Evolutionary conservation across 2,329 filamentous ascomycete genomes (phyloP).

Genomic region (Atkinsonella hypoxylon): DNA sequence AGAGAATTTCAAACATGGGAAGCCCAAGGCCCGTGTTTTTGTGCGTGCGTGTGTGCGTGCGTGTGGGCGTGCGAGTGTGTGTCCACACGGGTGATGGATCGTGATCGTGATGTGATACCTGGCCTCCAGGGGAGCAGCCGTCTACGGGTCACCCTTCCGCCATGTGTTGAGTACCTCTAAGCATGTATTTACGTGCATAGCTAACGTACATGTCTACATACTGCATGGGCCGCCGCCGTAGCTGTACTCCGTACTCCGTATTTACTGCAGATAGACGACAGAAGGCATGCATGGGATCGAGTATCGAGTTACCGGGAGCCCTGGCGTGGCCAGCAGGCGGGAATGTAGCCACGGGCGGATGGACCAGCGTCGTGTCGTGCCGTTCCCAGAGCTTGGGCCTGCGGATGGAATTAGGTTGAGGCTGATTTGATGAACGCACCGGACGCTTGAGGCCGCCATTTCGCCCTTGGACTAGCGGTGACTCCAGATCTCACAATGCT

Average conservation of each 20-base stretch:
- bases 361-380: conserved; percentile 27
- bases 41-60: too few relatives aligned
- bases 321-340: conserved; percentile 11
- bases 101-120: too few relatives aligned
- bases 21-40: too few relatives aligned
- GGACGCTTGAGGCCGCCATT: not conserved
- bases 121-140: not conserved
- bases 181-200: not conserved
- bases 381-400: conserved; percentile 19
- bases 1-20: too few relatives aligned
- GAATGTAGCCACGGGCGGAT: conserved; percentile 26
- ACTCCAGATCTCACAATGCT: not conserved
- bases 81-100: too few relatives aligned
- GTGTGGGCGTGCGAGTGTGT: too few relatives aligned
- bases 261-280: not conserved
- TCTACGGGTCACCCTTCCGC: not conserved
- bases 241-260: too few relatives aligned
- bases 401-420: not conserved
- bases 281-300: conserved; percentile 1
- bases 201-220: not conserved
- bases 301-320: not conserved
- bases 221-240: too few relatives aligned
- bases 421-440: not conserved
- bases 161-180: too few relatives aligned
- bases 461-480: not conserved